Percentiles rank a stretch among this genome's conserved stretches.
phyloP scores from a whole-genome alignment of 1,139 yeast species.

The Debaryomyces sp. region DNA sequence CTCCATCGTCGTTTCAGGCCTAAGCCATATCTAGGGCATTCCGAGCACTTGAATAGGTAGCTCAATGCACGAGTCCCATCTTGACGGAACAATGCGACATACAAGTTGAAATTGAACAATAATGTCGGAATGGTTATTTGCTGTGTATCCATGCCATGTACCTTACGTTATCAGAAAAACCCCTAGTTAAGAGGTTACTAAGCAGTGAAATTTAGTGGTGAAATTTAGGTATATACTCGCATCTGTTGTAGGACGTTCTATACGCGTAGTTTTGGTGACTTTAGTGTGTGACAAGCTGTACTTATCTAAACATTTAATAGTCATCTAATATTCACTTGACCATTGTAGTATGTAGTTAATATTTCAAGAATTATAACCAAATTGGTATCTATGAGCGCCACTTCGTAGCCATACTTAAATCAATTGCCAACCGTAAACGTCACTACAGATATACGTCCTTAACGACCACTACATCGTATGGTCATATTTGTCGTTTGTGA shows the following conservation, averaged over 20 bases:
- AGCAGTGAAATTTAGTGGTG: background rate
- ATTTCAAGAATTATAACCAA: background rate
- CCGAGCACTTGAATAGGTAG: background rate
- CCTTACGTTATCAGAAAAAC: background rate
- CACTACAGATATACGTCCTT: background rate
- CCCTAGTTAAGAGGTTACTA: background rate
- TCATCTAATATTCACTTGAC: no score
- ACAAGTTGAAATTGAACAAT: background rate
- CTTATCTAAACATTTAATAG: background rate
- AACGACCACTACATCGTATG: background rate
- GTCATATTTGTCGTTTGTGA: background rate
- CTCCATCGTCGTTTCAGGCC: background rate
- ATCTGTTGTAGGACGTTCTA: background rate
- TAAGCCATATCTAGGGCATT: background rate
- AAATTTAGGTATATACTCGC: background rate
- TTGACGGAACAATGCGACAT: background rate
- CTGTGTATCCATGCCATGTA: background rate
- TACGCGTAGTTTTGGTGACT: background rate
- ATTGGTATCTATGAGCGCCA: background rate
- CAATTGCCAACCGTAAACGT: background rate
- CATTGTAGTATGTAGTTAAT: background rate
- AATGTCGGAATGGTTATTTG: background rate
- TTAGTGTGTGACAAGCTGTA: no score
- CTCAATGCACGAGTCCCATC: background rate
- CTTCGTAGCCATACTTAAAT: background rate